Percentiles rank a stretch among this genome's conserved stretches.
Conservation (phyloP, 2,329 filamentous ascomycete genomes). For the Botrytis sinoallii region DNA sequence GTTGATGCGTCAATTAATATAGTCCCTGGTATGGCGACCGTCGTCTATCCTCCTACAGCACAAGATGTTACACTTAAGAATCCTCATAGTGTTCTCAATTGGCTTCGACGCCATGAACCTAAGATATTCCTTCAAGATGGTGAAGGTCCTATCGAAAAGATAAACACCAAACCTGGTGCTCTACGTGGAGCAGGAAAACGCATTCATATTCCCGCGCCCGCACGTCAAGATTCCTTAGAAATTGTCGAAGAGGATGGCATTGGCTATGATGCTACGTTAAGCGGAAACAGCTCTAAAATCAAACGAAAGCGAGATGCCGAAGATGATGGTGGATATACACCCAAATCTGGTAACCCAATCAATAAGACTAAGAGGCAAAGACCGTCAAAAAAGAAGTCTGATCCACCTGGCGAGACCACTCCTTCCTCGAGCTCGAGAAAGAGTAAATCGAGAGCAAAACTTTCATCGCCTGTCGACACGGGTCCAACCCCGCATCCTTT, state of each 20-base stretch:
- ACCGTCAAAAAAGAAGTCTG: conserved; percentile 31
- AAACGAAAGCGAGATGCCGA: conserved; percentile 51
- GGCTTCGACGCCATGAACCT: conserved; percentile 81
- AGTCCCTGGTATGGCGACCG: conserved; percentile 33
- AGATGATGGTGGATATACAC: conserved; percentile 54
- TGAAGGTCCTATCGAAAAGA: conserved; percentile 42
- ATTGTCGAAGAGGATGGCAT: conserved; percentile 40
- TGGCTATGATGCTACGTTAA: conserved; percentile 36
- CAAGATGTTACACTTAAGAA: conserved; percentile 64
- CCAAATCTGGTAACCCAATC: conserved; percentile 48
- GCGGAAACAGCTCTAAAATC: conserved; percentile 30
- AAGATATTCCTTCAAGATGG: conserved; percentile 73
- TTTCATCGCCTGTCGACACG: conserved; percentile 9
- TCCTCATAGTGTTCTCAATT: conserved; percentile 91
- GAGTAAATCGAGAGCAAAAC: conserved; percentile 14
- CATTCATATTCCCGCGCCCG: conserved; percentile 36
- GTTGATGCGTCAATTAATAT: conserved; percentile 44
- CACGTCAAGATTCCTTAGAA: conserved; percentile 36
- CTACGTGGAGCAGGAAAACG: conserved; percentile 39
- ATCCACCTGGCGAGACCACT: conserved; percentile 4
- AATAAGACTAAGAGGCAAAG: conserved; percentile 34
- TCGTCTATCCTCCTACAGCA: conserved; percentile 40
- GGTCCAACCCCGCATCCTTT: conserved; percentile 14
- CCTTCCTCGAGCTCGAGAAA: conserved; percentile 15
- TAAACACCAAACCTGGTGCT: conserved; percentile 40